Evolutionary conservation across 2,329 filamentous ascomycete species (phyloP).

Genomic region (Tetracladium maxilliforme): DNA sequence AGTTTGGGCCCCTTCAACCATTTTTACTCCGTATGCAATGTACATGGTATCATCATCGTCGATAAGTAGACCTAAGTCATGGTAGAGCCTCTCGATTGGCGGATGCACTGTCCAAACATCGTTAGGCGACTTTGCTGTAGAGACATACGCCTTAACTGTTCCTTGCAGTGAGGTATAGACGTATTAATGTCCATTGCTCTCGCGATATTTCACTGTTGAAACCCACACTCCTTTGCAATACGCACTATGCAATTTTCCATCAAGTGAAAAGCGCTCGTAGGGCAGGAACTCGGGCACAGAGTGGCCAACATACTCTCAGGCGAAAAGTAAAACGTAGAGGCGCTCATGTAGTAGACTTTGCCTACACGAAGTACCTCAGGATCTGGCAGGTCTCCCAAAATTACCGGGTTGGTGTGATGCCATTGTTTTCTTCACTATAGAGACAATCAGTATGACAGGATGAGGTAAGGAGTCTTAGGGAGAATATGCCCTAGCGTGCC

Average conservation of each 20-base stretch:
- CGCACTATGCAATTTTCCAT: not conserved
- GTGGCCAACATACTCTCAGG: conserved; percentile 14
- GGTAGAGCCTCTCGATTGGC: conserved; percentile 25
- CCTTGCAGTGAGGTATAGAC: too few relatives aligned
- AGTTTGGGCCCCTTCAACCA: conserved; percentile 23
- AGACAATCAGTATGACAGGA: too few relatives aligned
- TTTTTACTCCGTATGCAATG: conserved; percentile 22
- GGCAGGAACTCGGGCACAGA: conserved; percentile 3
- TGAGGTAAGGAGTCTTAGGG: too few relatives aligned
- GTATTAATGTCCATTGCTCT: not conserved
- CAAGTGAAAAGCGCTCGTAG: not conserved
- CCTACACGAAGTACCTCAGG: conserved; percentile 34
- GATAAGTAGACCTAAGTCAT: conserved; percentile 25
- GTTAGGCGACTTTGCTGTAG: not conserved
- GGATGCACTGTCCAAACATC: not conserved
- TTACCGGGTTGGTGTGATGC: conserved; percentile 32
- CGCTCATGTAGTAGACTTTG: conserved; percentile 28
- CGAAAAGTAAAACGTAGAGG: conserved; percentile 26
- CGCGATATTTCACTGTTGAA: not conserved
- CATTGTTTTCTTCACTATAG: too few relatives aligned
- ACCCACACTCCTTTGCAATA: not conserved
- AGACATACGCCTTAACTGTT: not conserved
- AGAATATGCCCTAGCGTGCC: too few relatives aligned
- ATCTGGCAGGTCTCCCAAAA: conserved; percentile 39
- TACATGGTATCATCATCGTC: conserved; percentile 28